Evolutionary conservation across 2,329 filamentous ascomycete species (phyloP), one percentile per base, ranked within the genome.

Genomic region (Pyricularia sp.): DNA sequence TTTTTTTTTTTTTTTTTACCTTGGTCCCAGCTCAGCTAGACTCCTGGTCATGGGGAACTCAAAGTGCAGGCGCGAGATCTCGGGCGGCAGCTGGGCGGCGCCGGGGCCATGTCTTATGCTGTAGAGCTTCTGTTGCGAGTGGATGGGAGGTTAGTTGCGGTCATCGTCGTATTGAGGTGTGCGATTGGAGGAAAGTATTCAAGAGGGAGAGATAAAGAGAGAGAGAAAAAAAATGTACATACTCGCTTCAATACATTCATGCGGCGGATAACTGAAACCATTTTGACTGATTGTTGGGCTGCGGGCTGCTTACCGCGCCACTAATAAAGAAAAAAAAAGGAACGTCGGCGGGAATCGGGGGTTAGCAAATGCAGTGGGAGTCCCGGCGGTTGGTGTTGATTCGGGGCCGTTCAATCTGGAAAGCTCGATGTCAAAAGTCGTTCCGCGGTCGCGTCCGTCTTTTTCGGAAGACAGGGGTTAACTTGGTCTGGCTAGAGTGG

Each of bases 91-190:
- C 69, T 91, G 79, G 24, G 90, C 88, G 59, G 94, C 92, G 65
- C 93, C 94, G 33, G 90, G 88, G 66, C 93, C 94, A 74, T 89
- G 81, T 73, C 88, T 86, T 76, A 97, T 81, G 72, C 82, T 79
- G 68, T 94, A 82, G 63, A 96, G 79, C 89, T 94, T 74, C 16
- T 13, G 16, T 24, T 19, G 28, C 9, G 53, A 30, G 24, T 19
- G 24, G 26, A 16, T 1, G 19, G 28, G 13, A 59, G 55, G 24
- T 59, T 59, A 59, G 24, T 10, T 28, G 26, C 6, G 26, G 3
- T 6, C 28, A 7, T 28, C 13, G 57, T 28, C 22, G n/a, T 26
- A 12, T 35, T 62, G 60, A 8, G 19, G 16, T 2, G 12, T 13
- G n/a, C 30, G 13, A 13, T 13, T 61, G 28, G 9, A 2, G 26